Percentiles rank a stretch among this genome's conserved stretches.
Conservation (phyloP, 768 basidiomycete species). For the Lactifluus volemus region DNA sequence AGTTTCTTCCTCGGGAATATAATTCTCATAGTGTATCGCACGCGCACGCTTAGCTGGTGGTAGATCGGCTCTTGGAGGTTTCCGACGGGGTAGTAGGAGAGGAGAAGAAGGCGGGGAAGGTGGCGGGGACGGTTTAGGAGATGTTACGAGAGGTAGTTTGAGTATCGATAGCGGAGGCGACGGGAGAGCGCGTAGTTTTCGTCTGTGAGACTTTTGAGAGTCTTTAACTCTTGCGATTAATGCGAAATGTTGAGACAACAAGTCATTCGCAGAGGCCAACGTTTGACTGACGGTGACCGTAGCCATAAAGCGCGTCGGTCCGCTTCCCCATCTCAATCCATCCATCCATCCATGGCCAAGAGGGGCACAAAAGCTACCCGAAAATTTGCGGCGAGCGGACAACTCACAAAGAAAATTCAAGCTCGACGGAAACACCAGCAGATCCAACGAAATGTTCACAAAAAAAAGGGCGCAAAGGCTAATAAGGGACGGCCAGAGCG, state of each 20-base stretch:
- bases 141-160: slow-evolving; percentile 20
- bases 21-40: slow-evolving; percentile 63
- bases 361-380: slow-evolving; percentile 74
- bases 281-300: slow-evolving; percentile 30
- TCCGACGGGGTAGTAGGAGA: slow-evolving; percentile 27
- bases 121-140: slow-evolving; percentile 41
- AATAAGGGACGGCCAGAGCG: slow-evolving; percentile 21
- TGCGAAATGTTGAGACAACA: slow-evolving; percentile 52
- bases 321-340: no score
- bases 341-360: slow-evolving; percentile 30
- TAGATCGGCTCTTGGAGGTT: slow-evolving; percentile 39
- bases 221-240: slow-evolving; percentile 48
- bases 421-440: slow-evolving; percentile 76
- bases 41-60: slow-evolving; percentile 71
- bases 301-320: not conserved
- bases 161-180: slow-evolving; percentile 36
- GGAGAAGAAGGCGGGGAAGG: slow-evolving; percentile 40
- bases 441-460: slow-evolving; percentile 59
- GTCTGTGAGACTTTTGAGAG: slow-evolving; percentile 48
- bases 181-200: slow-evolving; percentile 46
- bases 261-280: slow-evolving; percentile 53
- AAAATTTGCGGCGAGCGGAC: slow-evolving; percentile 84
- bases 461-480: slow-evolving; percentile 31
- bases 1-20: slow-evolving; percentile 90
- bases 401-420: slow-evolving; percentile 80